A percentile compares a stretch with the other conserved stretches of the same genome.
Evolutionary conservation across 805 yeast species (phyloP).

Genomic region (Blastobotrys mokoenaii): DNA sequence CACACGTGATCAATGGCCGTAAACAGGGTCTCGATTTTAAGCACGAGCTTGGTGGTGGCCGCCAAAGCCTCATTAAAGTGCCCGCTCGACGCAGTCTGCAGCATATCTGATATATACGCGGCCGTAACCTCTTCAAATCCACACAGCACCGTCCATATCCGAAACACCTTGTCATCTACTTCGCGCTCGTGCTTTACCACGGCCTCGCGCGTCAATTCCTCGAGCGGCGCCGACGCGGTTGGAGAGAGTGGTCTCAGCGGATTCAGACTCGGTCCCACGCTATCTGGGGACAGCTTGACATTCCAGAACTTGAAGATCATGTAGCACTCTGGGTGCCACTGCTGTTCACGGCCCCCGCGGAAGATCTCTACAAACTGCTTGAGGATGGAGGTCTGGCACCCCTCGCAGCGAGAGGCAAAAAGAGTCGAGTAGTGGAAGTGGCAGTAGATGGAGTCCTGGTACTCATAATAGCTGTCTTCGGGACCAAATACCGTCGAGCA

Average conservation of each 20-base stretch:
- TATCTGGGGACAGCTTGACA: constrained; percentile 49
- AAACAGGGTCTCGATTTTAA: constrained; percentile 70
- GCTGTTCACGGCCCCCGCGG: constrained; percentile 84
- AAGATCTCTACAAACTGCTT: constrained; percentile 91
- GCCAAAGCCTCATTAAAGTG: constrained; percentile 58
- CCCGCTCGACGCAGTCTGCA: constrained; percentile 70
- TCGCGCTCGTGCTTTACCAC: constrained; percentile 42
- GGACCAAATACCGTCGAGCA: constrained; percentile 82
- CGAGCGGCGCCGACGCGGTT: constrained; percentile 8
- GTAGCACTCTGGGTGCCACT: constrained; percentile 99
- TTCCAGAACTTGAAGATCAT: constrained; percentile 98
- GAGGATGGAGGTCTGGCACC: constrained; percentile 83
- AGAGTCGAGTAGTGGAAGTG: constrained; percentile 84
- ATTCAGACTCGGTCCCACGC: constrained; percentile 9
- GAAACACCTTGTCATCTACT: constrained; percentile 50
- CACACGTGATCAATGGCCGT: constrained; percentile 55
- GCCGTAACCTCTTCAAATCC: constrained; percentile 89
- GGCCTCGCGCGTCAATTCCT: constrained; percentile 10
- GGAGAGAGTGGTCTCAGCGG: constrained; percentile 13
- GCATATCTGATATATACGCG: constrained; percentile 82
- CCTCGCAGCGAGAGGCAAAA: constrained; percentile 85
- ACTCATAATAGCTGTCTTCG: constrained; percentile 88
- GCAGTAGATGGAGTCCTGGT: constrained; percentile 73
- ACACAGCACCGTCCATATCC: constrained; percentile 80
- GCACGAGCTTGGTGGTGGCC: constrained; percentile 63